Percentiles rank a stretch among this genome's conserved stretches.
Conservation (phyloP, 345 rosid genomes). For the Melaleuca alternifolia region DNA sequence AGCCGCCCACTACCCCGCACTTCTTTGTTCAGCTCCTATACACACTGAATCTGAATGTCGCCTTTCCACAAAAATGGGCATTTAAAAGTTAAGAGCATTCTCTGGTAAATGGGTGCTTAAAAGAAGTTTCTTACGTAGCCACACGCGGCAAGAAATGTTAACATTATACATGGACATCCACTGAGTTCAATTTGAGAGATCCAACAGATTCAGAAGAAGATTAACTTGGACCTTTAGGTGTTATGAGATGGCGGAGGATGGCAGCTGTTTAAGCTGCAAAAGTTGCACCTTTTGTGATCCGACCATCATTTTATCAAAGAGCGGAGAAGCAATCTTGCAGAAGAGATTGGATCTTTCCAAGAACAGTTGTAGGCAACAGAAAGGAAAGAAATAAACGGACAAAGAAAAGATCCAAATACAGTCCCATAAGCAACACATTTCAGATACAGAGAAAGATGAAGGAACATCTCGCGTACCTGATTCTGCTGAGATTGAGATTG, state of each 20-base stretch:
- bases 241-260: background rate
- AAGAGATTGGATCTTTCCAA: background rate
- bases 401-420: background rate
- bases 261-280: background rate
- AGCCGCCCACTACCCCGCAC: background rate
- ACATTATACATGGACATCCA: background rate
- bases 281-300: background rate
- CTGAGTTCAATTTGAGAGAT: background rate
- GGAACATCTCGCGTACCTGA: no score
- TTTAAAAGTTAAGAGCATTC: background rate
- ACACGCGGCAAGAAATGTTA: background rate
- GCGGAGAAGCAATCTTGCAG: background rate
- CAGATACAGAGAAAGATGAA: no score
- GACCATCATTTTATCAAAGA: background rate
- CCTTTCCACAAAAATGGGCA: background rate
- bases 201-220: background rate
- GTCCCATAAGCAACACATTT: background rate
- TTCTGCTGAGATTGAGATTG: background rate
- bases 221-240: background rate
- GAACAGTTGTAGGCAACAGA: background rate
- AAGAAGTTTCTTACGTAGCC: background rate
- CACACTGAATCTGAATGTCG: background rate
- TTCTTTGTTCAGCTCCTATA: background rate
- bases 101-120: background rate
- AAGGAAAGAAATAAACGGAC: background rate